Evolutionary conservation across 768 basidiomycete species (phyloP).

Genomic region (Wakefieldia striispora): DNA sequence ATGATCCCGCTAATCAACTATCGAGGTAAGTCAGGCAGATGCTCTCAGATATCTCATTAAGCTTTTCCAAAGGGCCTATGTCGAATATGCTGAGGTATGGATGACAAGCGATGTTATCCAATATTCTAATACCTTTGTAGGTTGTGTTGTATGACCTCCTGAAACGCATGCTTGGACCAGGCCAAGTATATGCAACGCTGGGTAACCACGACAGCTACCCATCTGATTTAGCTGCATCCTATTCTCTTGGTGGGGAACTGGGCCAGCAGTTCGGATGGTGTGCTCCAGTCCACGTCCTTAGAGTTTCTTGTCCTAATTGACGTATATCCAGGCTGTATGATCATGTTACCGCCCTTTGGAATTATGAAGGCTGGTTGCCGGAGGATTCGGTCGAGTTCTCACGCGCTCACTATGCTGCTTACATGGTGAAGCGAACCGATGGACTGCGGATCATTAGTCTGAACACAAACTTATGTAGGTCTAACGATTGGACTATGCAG

Average conservation of each 20-base stretch:
- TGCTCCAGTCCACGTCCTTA: conserved; percentile 3
- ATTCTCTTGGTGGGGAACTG: conserved; percentile 51
- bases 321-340: conserved; percentile 62
- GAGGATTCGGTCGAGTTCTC: conserved; percentile 54
- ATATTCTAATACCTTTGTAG: conserved; percentile 33
- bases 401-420: conserved; percentile 67
- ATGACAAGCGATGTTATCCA: neutral
- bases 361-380: conserved; percentile 68
- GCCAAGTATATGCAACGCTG: conserved; percentile 72
- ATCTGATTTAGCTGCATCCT: conserved; percentile 56
- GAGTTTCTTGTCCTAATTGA: neutral
- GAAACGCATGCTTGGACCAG: conserved; percentile 56
- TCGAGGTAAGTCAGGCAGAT: conserved; percentile 44
- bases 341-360: conserved; percentile 69
- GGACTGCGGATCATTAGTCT: conserved; percentile 71
- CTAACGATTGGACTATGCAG: neutral
- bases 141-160: conserved; percentile 65
- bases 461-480: conserved; percentile 75
- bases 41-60: neutral
- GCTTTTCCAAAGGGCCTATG: conserved; percentile 44
- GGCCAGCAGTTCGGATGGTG: conserved; percentile 67
- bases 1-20: conserved; percentile 64
- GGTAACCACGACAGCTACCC: conserved; percentile 77
- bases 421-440: conserved; percentile 63
- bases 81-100: conserved; percentile 60